phyloP scores from a whole-genome alignment of 257 asterid species.

The Salvia splendens region DNA sequence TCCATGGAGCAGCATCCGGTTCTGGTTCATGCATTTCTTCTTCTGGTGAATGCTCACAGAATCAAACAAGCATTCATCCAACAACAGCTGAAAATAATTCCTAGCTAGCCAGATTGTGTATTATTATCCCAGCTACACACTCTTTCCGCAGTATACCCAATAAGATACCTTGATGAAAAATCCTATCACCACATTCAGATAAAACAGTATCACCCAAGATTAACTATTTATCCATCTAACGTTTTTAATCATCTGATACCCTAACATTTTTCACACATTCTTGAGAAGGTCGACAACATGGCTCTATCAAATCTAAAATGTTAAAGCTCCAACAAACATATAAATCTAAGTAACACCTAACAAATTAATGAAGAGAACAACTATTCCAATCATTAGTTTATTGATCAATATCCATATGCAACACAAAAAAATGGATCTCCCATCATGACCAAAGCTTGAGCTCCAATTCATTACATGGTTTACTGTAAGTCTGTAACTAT shows the following conservation, averaged over 20 bases:
- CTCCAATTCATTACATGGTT: no score
- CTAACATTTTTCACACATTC: neutral
- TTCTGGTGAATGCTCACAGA: slow-evolving; percentile 33
- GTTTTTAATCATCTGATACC: neutral
- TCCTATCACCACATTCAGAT: neutral
- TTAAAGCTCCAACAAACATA: no score
- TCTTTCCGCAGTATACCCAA: neutral
- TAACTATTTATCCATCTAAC: neutral
- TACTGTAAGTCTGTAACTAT: neutral
- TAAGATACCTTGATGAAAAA: neutral
- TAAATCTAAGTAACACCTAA: no score
- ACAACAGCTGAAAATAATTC: slow-evolving; percentile 25
- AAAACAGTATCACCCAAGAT: neutral
- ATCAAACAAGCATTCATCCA: slow-evolving; percentile 29
- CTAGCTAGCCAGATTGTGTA: slow-evolving; percentile 29
- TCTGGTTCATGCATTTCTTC: slow-evolving; percentile 64
- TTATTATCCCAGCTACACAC: slow-evolving; percentile 20
- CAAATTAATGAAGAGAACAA: no score
- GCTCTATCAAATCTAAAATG: neutral
- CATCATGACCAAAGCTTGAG: no score
- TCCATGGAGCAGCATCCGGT: slow-evolving; percentile 68
- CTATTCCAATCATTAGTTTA: neutral
- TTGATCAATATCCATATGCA: neutral
- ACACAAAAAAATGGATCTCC: no score
- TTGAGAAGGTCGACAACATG: neutral